Percentiles rank a stretch among this genome's conserved stretches.
Evolutionary conservation across 2,329 filamentous ascomycete species (phyloP).

Genomic region (Beauveria asiatica): DNA sequence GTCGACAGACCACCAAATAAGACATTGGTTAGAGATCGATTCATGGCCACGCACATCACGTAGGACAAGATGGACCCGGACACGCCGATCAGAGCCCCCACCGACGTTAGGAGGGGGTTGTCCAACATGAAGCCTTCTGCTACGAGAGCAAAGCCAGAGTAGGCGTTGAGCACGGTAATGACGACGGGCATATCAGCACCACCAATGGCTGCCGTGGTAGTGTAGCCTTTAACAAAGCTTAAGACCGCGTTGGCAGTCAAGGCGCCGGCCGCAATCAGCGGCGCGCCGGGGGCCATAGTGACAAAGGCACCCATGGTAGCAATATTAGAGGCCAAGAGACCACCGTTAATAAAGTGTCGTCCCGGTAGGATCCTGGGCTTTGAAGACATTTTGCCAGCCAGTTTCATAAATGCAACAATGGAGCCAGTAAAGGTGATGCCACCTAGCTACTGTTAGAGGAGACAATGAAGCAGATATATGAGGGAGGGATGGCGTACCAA

Average conservation of each 20-base stretch:
- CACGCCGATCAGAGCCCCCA: constrained; percentile 80
- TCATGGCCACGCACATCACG: constrained; percentile 86
- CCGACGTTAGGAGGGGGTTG: constrained; percentile 74
- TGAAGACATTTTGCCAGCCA: constrained; percentile 75
- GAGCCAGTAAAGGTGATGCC: constrained; percentile 89
- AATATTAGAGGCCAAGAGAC: constrained; percentile 65
- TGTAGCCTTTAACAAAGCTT: constrained; percentile 80
- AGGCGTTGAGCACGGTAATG: constrained; percentile 84
- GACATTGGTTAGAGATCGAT: constrained; percentile 79
- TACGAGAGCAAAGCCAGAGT: constrained; percentile 82
- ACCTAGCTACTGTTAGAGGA: constrained; percentile 25
- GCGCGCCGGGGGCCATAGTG: constrained; percentile 71
- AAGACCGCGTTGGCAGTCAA: constrained; percentile 67
- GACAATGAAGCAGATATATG: background rate
- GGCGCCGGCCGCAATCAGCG: constrained; percentile 69
- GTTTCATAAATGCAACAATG: constrained; percentile 81
- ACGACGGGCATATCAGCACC: constrained; percentile 93
- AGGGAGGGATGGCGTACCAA: constrained; percentile 38
- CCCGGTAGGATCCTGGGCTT: constrained; percentile 65
- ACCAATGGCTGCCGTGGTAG: constrained; percentile 79
- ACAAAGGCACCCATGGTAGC: constrained; percentile 80
- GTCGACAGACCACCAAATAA: constrained; percentile 63
- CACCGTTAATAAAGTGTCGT: constrained; percentile 65
- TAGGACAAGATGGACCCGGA: constrained; percentile 85
- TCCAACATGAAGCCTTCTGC: constrained; percentile 89